These are phyloP conservation scores for Diplodia seriata DNA, from an alignment of 2,329 filamentous ascomycete species.

Conservation along the genomic window DNA sequence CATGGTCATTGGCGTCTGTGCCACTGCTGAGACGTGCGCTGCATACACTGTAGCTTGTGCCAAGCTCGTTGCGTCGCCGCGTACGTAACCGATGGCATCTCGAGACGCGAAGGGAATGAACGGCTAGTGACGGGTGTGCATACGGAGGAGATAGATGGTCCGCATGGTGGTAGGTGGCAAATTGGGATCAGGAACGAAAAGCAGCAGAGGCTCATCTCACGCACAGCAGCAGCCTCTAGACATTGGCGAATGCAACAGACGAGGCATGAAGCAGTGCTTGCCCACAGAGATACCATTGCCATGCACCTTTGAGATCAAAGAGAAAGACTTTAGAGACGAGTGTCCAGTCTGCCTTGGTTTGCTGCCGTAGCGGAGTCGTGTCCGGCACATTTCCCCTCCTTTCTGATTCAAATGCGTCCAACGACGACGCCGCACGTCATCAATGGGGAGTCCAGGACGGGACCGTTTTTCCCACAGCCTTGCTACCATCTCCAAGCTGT, in stretches of 20 bases:
- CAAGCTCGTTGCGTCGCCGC: background rate
- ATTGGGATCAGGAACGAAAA: background rate
- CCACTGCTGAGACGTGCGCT: background rate
- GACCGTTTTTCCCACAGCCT: background rate
- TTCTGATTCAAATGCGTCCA: background rate
- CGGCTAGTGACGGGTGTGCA: background rate
- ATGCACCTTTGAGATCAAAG: background rate
- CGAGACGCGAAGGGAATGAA: background rate
- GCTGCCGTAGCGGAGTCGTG: background rate
- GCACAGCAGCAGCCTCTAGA: background rate
- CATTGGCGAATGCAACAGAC: background rate
- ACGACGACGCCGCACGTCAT: conserved; percentile 16
- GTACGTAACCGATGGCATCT: background rate
- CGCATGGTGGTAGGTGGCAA: background rate
- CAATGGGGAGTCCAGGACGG: background rate
- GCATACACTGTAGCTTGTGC: background rate
- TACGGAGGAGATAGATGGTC: background rate
- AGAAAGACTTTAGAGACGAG: background rate
- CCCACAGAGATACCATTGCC: too few relatives aligned
- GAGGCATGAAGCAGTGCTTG: too few relatives aligned
- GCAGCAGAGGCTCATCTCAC: too few relatives aligned
- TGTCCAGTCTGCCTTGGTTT: background rate
- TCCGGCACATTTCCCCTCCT: conserved; percentile 2
- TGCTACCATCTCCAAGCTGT: background rate
- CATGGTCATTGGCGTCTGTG: background rate